Evolutionary conservation across 768 basidiomycete genomes (phyloP), one percentile per base, ranked within the genome.

Genomic region (Lentinula aciculospora): DNA sequence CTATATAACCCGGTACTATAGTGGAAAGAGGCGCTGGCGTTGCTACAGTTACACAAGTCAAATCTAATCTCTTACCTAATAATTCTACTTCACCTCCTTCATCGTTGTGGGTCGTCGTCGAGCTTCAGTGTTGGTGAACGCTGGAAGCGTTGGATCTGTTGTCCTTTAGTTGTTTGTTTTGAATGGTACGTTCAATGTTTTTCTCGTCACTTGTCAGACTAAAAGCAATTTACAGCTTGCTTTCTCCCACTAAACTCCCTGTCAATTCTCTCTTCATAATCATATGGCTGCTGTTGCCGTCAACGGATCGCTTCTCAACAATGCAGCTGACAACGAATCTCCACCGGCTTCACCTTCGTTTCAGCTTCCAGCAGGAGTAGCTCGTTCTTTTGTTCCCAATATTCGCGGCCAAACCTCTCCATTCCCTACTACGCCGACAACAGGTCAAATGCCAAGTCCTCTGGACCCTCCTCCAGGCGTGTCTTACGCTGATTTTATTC

Each of bases 401-500:
- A 65, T 75, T 36, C 77, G 75, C 59, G 73, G 73, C 48, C 78
- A 77, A 58, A 71, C 65, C 57, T 71, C 73, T 23, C 73, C 74
- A 1, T 80, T 79, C 46, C 76, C 72, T 5, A 62, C 66, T 13
- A 77, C 76, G 3, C 73, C 73, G 60, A 77, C 74, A 61, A 70
- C 64, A 37, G 65, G 64, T 58, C 60, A 68, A 25, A 56, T 59
- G 54, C 59, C 50, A 57, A 61, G 53, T 37, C 65, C 74, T 40
- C 74, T 84, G 23, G 87, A 90, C 1, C 77, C 84, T 0, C 87
- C 86, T 3, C 64, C 73, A 0, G 85, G 83, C 27, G 66, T 82
- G n/a, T 63, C 81, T 0, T 89, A 84, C 65, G 58, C 76, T 0
- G 86, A 88, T 39, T 85, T 81, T 63, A 74, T 91, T 53, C 79